These are phyloP conservation scores for Metschnikowia lochheadii DNA, from an alignment of 805 yeast species.

Conservation along the genomic window DNA sequence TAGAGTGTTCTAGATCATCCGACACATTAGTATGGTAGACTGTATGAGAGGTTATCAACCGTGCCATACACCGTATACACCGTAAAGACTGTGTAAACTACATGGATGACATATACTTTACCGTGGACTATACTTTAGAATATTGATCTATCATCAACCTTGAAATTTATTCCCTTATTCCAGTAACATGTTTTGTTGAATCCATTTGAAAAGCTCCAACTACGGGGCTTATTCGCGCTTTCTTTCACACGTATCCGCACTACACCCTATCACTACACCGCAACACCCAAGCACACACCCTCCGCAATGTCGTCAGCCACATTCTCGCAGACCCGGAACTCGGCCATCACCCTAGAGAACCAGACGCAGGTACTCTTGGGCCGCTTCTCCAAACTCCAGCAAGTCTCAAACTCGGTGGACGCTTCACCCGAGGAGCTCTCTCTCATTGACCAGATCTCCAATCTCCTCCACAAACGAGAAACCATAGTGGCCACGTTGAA, in stretches of 20 bases:
- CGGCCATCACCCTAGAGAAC: constrained; percentile 65
- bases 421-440: constrained; percentile 22
- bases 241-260: constrained; percentile 2
- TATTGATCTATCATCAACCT: too few relatives aligned
- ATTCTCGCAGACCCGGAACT: constrained; percentile 65
- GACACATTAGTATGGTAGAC: too few relatives aligned
- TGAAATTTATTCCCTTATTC: too few relatives aligned
- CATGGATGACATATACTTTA: too few relatives aligned
- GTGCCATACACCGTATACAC: too few relatives aligned
- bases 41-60: too few relatives aligned
- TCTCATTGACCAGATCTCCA: constrained; percentile 23
- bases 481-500: constrained; percentile 49
- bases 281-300: background rate
- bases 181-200: too few relatives aligned
- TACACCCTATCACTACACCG: background rate
- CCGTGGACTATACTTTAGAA: too few relatives aligned
- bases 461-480: constrained; percentile 40
- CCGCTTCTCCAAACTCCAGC: constrained; percentile 33
- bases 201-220: background rate
- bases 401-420: constrained; percentile 18
- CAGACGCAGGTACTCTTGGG: constrained; percentile 58
- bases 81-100: too few relatives aligned
- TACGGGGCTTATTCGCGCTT: background rate
- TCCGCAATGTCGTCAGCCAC: constrained; percentile 24
- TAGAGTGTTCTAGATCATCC: too few relatives aligned